phyloP scores from a whole-genome alignment of 352 stramenopile species.

The Phytopythium mirpurense region DNA sequence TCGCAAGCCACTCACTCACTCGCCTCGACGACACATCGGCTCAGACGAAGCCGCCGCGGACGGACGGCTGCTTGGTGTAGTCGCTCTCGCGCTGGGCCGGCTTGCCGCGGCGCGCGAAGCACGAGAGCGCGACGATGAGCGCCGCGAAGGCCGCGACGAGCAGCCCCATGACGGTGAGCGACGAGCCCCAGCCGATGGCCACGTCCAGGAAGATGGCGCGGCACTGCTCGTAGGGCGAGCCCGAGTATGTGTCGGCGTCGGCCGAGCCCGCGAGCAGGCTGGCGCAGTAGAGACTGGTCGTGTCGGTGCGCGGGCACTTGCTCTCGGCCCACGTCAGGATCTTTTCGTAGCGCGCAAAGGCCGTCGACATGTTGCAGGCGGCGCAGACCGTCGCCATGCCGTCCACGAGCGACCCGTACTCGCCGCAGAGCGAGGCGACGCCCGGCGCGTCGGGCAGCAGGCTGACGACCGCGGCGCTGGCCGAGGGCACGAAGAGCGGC shows the following conservation, averaged over 20 bases:
- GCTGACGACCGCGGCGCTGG: conserved; percentile 22
- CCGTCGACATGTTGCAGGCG: conserved; percentile 47
- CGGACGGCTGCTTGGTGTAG: neutral
- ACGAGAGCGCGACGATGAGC: conserved; percentile 53
- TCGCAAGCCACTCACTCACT: no score
- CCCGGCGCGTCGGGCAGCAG: conserved; percentile 59
- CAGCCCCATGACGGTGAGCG: conserved; percentile 42
- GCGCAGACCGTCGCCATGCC: conserved; percentile 42
- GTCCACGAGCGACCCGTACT: conserved; percentile 22
- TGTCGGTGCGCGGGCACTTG: conserved; percentile 47
- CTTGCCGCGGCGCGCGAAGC: conserved; percentile 48
- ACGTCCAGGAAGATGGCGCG: conserved; percentile 60
- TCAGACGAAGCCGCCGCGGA: conserved; percentile 1
- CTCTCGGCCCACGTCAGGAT: conserved; percentile 62
- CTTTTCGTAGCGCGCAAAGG: conserved; percentile 59
- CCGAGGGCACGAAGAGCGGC: conserved; percentile 54
- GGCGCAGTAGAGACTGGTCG: conserved; percentile 55
- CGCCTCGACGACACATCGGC: no score
- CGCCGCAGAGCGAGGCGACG: conserved; percentile 47
- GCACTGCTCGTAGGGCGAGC: conserved; percentile 73
- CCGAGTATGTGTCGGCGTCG: conserved; percentile 40
- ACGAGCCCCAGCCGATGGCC: conserved; percentile 57
- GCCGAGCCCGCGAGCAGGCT: conserved; percentile 42
- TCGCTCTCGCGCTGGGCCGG: conserved; percentile 8
- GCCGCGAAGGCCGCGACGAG: conserved; percentile 44